A percentile compares a stretch with the other conserved stretches of the same genome.
These are phyloP conservation scores for Nitzschia sp. DNA, from an alignment of 108 stramenopile species.

Conservation along the genomic window DNA sequence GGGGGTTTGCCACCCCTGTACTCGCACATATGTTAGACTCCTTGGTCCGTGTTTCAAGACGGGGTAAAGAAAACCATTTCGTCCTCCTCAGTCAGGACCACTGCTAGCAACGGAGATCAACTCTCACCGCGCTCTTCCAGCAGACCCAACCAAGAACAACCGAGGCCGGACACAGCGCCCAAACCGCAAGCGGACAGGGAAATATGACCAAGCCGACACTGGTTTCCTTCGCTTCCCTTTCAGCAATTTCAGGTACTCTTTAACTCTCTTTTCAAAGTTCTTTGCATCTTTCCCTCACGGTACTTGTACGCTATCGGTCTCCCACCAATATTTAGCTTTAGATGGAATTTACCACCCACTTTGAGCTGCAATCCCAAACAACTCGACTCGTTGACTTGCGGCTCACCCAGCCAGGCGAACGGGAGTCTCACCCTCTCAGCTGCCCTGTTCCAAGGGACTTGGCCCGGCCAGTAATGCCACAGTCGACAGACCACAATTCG, in stretches of 20 bases:
- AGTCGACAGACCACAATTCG: slow-evolving; percentile 88
- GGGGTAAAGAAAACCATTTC: slow-evolving; percentile 87
- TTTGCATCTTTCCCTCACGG: slow-evolving; percentile 94
- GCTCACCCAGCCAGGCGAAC: slow-evolving; percentile 74
- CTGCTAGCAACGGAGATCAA: slow-evolving; percentile 31
- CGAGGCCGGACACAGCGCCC: slow-evolving; percentile 62
- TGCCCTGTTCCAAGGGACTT: slow-evolving; percentile 92
- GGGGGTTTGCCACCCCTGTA: slow-evolving; percentile 86
- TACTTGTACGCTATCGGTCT: slow-evolving; percentile 96
- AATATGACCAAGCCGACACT: slow-evolving; percentile 65
- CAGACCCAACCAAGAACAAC: slow-evolving; percentile 51
- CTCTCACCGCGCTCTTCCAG: slow-evolving; percentile 38
- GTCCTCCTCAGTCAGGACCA: slow-evolving; percentile 56
- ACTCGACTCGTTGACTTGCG: slow-evolving; percentile 86
- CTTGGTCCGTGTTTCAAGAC: slow-evolving; percentile 97
- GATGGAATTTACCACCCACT: slow-evolving; percentile 96
- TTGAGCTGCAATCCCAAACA: slow-evolving; percentile 96
- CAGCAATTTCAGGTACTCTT: slow-evolving; percentile 97
- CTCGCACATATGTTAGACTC: slow-evolving; percentile 94
- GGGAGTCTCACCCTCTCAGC: slow-evolving; percentile 94
- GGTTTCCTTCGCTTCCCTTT: slow-evolving; percentile 93
- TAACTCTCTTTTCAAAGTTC: slow-evolving; percentile 99
- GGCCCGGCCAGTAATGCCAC: slow-evolving; percentile 57
- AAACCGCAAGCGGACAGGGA: slow-evolving; percentile 52
- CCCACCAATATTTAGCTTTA: slow-evolving; percentile 93